phyloP scores from a whole-genome alignment of 78 protist species.

The Protostelium mycophagum region DNA sequence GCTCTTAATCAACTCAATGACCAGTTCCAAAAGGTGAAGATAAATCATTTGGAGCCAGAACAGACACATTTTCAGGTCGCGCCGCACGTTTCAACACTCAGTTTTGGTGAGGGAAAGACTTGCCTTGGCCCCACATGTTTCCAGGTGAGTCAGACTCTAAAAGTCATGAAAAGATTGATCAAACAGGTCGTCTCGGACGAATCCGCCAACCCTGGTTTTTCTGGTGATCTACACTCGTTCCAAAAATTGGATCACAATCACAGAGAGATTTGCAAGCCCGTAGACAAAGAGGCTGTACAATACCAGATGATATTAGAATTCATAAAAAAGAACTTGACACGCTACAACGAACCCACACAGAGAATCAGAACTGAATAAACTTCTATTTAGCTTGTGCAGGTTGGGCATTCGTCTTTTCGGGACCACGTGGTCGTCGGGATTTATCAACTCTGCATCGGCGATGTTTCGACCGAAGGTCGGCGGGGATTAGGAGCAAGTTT shows the following conservation, averaged over 20 bases:
- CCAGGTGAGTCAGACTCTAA: conserved; percentile 11
- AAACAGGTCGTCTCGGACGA: conserved; percentile 13
- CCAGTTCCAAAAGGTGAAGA: conserved; percentile 10
- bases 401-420: too few species aligned
- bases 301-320: conserved; percentile 11
- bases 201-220: conserved; percentile 16
- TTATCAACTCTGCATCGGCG: too few species aligned
- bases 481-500: too few species aligned
- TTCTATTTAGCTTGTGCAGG: too few species aligned
- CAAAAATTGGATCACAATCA: conserved; percentile 10
- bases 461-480: too few species aligned
- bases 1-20: background rate
- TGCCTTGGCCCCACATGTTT: background rate
- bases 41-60: background rate
- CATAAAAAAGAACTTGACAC: conserved; percentile 8
- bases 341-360: too few species aligned
- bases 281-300: background rate
- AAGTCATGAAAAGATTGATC: conserved; percentile 10
- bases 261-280: conserved; percentile 15
- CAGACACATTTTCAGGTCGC: conserved; percentile 8
- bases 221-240: conserved; percentile 9
- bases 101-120: conserved; percentile 18
- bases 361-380: too few species aligned
- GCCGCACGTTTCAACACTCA: conserved; percentile 8
- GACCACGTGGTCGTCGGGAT: too few species aligned